Conservation (phyloP, 805 yeast genomes). For the Lachancea thermotolerans region DNA sequence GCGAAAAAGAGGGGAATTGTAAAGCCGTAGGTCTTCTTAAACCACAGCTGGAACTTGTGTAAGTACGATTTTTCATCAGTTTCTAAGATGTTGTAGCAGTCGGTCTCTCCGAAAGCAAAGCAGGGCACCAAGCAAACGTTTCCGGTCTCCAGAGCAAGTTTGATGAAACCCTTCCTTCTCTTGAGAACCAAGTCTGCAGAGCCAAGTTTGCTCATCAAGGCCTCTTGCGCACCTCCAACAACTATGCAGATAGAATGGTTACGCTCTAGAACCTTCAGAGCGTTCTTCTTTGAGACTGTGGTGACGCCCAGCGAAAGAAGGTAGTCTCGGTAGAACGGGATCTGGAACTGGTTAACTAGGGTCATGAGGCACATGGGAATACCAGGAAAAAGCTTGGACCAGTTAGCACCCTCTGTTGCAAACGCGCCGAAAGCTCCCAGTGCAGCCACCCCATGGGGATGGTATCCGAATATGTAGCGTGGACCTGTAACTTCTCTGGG, state of each 20-base stretch:
- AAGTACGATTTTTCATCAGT: conserved; percentile 41
- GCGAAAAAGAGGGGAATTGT: conserved; percentile 90
- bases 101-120: conserved; percentile 85
- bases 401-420: conserved; percentile 74
- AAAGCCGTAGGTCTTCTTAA: conserved; percentile 68
- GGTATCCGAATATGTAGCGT: conserved; percentile 82
- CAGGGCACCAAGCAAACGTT: conserved; percentile 80
- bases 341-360: conserved; percentile 67
- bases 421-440: conserved; percentile 84
- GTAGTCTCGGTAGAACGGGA: conserved; percentile 86
- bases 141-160: conserved; percentile 73
- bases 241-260: conserved; percentile 81
- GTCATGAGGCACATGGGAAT: conserved; percentile 76
- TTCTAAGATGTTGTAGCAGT: conserved; percentile 46
- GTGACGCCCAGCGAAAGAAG: conserved; percentile 74
- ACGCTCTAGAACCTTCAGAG: conserved; percentile 52
- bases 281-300: conserved; percentile 71
- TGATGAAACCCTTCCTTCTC: conserved; percentile 82
- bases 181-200: conserved; percentile 61
- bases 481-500: conserved; percentile 47
- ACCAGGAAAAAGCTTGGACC: conserved; percentile 70
- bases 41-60: conserved; percentile 57
- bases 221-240: conserved; percentile 94
- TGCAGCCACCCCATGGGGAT: conserved; percentile 94
- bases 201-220: conserved; percentile 58